Base-by-base conservation (phyloP, 1,284 basidiomycete species). In the Naganishia albida region DNA sequence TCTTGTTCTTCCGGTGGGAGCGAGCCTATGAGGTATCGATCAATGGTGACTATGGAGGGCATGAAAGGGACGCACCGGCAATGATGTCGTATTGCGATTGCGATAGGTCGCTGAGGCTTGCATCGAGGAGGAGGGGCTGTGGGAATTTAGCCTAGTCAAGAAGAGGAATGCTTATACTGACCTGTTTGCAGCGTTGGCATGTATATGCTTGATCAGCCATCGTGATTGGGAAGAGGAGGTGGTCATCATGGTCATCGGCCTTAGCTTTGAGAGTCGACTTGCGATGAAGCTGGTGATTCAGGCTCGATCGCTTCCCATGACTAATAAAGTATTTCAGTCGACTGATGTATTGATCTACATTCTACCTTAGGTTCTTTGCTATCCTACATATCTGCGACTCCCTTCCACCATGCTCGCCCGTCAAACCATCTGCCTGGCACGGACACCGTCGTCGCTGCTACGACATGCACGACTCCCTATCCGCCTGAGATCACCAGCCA, bases 21-120 rank as follows among this genome's bases (percentile, higher is more conserved):
- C 77, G 20, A 82, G 67, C 64, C 67, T 54, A 0, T 73, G 69
- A 4, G 69, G 62, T 0, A 70, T 50, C 0, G 72, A 67, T 39
- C 69, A 49, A 0, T 87, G 20, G 90, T 79, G 44, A 89, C 87
- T 16, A 85, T 85, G 64, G 48, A 16, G 3, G 16, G 1, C 25
- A 12, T n/a, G n/a, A 13, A 66, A 3, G 23, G 15, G 30, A 38
- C 67, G 34, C 42, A 73, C 72, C 76, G 25, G 86, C 85, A 71
- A 95, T 87, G 80, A 91, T 87, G 75, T 91, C 89, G 78, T 91
- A 91, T 30, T 90, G 87, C 25, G 89, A 89, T 18, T 89, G 90
- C 1, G 90, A 85, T 63, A 95, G 82, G 74, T 90, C 88, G 49
- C 89, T 83, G 26, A 95, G 82, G 18, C 91, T 91, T 15, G 87